Percentiles rank a stretch among this genome's conserved stretches.
These are phyloP conservation scores for Peronospora belbahrii DNA, from an alignment of 352 stramenopile genomes.

Conservation along the genomic window DNA sequence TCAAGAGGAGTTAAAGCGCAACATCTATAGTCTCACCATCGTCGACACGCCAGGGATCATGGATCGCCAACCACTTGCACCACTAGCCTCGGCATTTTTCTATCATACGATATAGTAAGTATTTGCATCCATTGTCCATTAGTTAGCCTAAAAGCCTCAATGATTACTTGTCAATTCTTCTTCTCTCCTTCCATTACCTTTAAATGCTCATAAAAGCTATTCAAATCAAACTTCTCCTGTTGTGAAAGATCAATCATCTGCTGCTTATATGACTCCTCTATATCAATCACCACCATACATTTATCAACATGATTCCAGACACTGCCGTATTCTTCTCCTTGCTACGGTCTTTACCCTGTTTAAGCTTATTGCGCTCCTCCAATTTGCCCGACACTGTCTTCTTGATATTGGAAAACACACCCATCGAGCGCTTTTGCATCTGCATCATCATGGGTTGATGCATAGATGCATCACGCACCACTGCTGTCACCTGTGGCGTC, in stretches of 20 bases:
- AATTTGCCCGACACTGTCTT: constrained; percentile 69
- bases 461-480: not conserved
- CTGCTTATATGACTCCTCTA: constrained; percentile 68
- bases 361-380: constrained; percentile 73
- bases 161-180: not conserved
- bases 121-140: not conserved
- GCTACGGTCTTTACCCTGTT: too few relatives aligned
- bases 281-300: not conserved
- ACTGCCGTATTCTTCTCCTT: too few relatives aligned
- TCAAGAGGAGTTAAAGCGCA: not conserved
- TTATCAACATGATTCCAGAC: not conserved
- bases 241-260: constrained; percentile 66
- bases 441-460: constrained; percentile 13
- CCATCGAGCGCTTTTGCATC: constrained; percentile 44
- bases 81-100: constrained; percentile 72
- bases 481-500: constrained; percentile 2
- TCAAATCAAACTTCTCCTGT: constrained; percentile 61
- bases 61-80: constrained; percentile 68
- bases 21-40: constrained; percentile 37
- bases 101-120: constrained; percentile 12
- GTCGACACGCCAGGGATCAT: constrained; percentile 73
- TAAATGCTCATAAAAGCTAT: constrained; percentile 61
- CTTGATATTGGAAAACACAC: constrained; percentile 66
- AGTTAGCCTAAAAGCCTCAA: not conserved
- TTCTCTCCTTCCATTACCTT: constrained; percentile 30